Percentiles rank a stretch among this genome's conserved stretches.
phyloP scores from a whole-genome alignment of 2,329 filamentous ascomycete species.

The Capronia coronata region DNA sequence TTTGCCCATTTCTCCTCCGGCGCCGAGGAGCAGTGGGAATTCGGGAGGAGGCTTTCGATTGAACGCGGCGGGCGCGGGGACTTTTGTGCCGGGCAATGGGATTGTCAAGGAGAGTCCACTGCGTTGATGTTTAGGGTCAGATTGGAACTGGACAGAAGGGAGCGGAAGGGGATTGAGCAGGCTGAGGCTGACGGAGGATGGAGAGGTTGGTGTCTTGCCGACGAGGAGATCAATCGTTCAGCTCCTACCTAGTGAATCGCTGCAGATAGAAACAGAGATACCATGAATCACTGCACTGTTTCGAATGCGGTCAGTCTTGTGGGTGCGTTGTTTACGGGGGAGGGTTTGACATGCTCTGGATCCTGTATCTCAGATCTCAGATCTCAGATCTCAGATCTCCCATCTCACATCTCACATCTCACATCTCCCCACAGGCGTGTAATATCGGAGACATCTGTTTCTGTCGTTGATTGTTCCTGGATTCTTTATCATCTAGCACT shows the following conservation, averaged over 20 bases:
- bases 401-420: too few relatives aligned
- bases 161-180: too few relatives aligned
- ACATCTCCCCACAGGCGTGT: too few relatives aligned
- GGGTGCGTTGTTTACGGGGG: too few relatives aligned
- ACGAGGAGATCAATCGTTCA: not conserved
- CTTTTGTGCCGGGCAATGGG: constrained; percentile 26
- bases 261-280: not conserved
- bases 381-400: too few relatives aligned
- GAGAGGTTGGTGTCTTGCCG: not conserved
- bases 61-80: constrained; percentile 15
- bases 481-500: too few relatives aligned
- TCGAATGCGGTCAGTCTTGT: too few relatives aligned
- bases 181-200: not conserved
- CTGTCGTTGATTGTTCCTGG: too few relatives aligned
- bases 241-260: not conserved
- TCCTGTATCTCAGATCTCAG: too few relatives aligned
- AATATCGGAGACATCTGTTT: too few relatives aligned
- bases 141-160: too few relatives aligned
- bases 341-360: too few relatives aligned
- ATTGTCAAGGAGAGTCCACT: constrained; percentile 26
- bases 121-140: constrained; percentile 9
- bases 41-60: constrained; percentile 16
- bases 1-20: constrained; percentile 18
- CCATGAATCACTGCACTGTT: not conserved
- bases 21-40: constrained; percentile 5